A percentile compares a stretch with the other conserved stretches of the same genome.
phyloP scores from a whole-genome alignment of 768 basidiomycete species.

The Tricholoma sp. region DNA sequence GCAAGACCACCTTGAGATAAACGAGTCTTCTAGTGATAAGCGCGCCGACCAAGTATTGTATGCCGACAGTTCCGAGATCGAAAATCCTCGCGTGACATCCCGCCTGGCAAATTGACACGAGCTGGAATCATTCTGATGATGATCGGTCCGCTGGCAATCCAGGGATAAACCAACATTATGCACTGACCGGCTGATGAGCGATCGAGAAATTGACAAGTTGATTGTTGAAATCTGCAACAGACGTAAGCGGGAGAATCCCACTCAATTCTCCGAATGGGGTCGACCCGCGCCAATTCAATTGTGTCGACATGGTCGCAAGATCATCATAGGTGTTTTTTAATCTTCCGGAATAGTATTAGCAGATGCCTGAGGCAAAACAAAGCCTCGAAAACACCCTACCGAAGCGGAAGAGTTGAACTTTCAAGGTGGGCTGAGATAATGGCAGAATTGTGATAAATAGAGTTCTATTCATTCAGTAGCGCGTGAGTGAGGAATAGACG shows the following conservation, averaged over 20 bases:
- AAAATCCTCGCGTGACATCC: slow-evolving; percentile 60
- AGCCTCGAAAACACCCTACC: slow-evolving; percentile 30
- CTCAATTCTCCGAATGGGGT: slow-evolving; percentile 52
- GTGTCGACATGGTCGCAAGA: slow-evolving; percentile 39
- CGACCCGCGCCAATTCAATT: slow-evolving; percentile 49
- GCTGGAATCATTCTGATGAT: slow-evolving; percentile 2
- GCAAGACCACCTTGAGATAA: slow-evolving; percentile 31
- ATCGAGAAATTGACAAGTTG: slow-evolving; percentile 38
- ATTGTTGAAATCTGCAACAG: slow-evolving; percentile 22
- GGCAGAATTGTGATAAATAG: slow-evolving; percentile 49
- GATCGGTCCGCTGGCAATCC: not conserved
- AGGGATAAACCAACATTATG: not conserved
- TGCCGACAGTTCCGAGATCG: slow-evolving; percentile 24
- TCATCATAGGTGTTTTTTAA: slow-evolving; percentile 24
- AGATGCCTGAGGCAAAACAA: not conserved
- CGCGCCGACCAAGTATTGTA: slow-evolving; percentile 36
- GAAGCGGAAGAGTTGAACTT: slow-evolving; percentile 51
- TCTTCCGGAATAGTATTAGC: slow-evolving; percentile 18
- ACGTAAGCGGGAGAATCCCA: slow-evolving; percentile 46
- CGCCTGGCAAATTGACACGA: slow-evolving; percentile 33
- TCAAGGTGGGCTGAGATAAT: slow-evolving; percentile 57
- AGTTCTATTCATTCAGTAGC: slow-evolving; percentile 19
- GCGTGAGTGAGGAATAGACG: not conserved
- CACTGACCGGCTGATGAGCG: slow-evolving; percentile 14
- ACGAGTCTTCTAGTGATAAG: slow-evolving; percentile 22